Evolutionary conservation across 208 protist genomes (phyloP), one percentile per base, ranked within the genome.

Genomic region (Trypanosoma lewisi): DNA sequence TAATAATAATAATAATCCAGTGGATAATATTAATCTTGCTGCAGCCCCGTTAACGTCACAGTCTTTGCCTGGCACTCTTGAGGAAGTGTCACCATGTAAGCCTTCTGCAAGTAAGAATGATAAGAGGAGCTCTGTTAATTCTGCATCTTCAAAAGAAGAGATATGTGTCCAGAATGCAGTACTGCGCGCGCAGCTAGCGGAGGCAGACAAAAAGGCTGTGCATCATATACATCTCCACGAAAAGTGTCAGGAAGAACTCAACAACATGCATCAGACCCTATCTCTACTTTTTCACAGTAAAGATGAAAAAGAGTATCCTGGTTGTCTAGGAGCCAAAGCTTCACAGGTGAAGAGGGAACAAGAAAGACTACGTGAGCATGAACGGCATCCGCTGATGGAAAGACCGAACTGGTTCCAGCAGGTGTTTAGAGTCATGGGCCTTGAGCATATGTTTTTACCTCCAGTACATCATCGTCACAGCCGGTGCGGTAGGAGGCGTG

Each of bases 171-270:
- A 45, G 44, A 68, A 68, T 33, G 42, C 39, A 8, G 25, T 54
- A 33, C 44, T 68, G 2, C 63, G 53, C 12, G 25, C 39, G 41
- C 63, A 54, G 52, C 31, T 68, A 6, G 30, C 12, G 7, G 63
- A 58, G 23, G 63, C 53, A 21, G 44, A 61, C 31, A 33, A 12
- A 16, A 50, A 25, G 7, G 23, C 4, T 51, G 63, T 42, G 17
- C 11, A 45, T 23, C 61, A 68, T 23, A 45, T 68, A 23, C 33
- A 21, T 0, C 28, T 61, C 11, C 21, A 41, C 5, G 63, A 68
- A 30, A 34, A 54, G 7, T 11, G 5, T 16, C 4, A n/a, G 11
- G 42, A 68, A 2, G 63, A 68, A 31, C 28, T 68, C n/a, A 14
- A 42, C 28, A 45, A 52, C 39, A 0, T 61, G 3, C 42, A 54